These are phyloP conservation scores for Delonix regia DNA, from an alignment of 306 rosid genomes.

Conservation along the genomic window DNA sequence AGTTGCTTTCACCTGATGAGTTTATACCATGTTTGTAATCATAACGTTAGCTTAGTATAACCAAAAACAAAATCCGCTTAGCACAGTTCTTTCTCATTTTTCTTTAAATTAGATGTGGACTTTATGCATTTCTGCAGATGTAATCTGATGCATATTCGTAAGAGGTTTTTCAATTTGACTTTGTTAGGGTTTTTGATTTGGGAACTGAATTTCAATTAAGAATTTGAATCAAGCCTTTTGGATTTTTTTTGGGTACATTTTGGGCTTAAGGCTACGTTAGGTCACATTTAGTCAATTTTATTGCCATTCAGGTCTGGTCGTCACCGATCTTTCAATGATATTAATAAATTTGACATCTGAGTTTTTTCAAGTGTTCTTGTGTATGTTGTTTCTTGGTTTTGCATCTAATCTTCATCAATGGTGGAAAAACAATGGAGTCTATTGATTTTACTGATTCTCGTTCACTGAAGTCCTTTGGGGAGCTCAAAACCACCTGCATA, in stretches of 20 bases:
- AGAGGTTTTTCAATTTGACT: background rate
- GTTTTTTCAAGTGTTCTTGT: too few relatives aligned
- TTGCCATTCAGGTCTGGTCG: too few relatives aligned
- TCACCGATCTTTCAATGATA: too few relatives aligned
- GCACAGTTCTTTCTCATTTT: background rate
- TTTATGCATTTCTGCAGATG: background rate
- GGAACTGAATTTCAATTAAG: background rate
- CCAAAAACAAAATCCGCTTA: background rate
- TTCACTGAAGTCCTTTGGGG: too few relatives aligned
- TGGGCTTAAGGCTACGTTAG: too few relatives aligned
- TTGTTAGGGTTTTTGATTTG: background rate
- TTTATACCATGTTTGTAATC: background rate
- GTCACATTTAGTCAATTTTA: too few relatives aligned
- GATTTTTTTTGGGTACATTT: background rate
- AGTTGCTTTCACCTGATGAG: slow-evolving; percentile 43
- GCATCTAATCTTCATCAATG: too few relatives aligned
- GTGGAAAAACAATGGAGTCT: too few relatives aligned
- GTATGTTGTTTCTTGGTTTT: too few relatives aligned
- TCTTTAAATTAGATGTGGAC: background rate
- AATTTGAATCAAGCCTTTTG: background rate
- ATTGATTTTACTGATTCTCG: too few relatives aligned
- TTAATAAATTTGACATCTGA: too few relatives aligned
- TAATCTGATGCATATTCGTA: background rate
- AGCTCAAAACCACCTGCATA: too few relatives aligned
- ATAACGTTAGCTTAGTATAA: background rate